A percentile compares a stretch with the other conserved stretches of the same genome.
These are phyloP conservation scores for Durotheca rogersii DNA, from an alignment of 495 filamentous ascomycete genomes.

Conservation along the genomic window DNA sequence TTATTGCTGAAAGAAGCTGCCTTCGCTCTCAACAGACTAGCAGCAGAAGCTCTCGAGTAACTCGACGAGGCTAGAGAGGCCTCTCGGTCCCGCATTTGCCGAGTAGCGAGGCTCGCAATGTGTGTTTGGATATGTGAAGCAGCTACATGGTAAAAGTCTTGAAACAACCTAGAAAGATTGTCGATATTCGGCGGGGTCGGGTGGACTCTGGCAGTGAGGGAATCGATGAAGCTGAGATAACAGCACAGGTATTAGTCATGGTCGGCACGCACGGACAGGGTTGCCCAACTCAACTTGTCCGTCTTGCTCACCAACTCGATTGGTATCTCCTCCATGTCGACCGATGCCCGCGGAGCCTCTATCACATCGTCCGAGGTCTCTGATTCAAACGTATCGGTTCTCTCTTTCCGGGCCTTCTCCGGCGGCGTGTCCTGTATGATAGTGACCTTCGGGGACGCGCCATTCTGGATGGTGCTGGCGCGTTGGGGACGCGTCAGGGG, in stretches of 20 bases:
- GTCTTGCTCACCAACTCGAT: constrained; percentile 87
- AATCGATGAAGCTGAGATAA: constrained; percentile 77
- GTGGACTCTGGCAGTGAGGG: constrained; percentile 83
- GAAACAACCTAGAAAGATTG: constrained; percentile 80
- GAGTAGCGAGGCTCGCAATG: constrained; percentile 75
- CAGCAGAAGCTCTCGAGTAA: constrained; percentile 53
- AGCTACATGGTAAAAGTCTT: constrained; percentile 88
- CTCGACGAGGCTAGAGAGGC: constrained; percentile 53
- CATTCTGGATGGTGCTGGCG: constrained; percentile 64
- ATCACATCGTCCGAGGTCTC: constrained; percentile 52
- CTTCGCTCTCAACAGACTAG: constrained; percentile 52
- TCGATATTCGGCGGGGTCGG: constrained; percentile 80
- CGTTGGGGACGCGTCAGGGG: constrained; percentile 50
- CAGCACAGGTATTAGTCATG: constrained; percentile 20
- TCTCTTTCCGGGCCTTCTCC: constrained; percentile 20
- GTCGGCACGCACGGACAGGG: neutral
- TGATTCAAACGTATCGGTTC: constrained; percentile 52
- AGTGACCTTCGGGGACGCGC: constrained; percentile 45
- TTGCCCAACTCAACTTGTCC: constrained; percentile 64
- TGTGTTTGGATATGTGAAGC: constrained; percentile 84
- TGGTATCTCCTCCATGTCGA: constrained; percentile 81
- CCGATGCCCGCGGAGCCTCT: constrained; percentile 56
- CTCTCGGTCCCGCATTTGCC: constrained; percentile 68
- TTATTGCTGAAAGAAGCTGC: constrained; percentile 53
- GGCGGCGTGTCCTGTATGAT: constrained; percentile 31